These are phyloP conservation scores for Mesotaenium endlicherianum DNA, from an alignment of 139 green algal species.

Conservation along the genomic window DNA sequence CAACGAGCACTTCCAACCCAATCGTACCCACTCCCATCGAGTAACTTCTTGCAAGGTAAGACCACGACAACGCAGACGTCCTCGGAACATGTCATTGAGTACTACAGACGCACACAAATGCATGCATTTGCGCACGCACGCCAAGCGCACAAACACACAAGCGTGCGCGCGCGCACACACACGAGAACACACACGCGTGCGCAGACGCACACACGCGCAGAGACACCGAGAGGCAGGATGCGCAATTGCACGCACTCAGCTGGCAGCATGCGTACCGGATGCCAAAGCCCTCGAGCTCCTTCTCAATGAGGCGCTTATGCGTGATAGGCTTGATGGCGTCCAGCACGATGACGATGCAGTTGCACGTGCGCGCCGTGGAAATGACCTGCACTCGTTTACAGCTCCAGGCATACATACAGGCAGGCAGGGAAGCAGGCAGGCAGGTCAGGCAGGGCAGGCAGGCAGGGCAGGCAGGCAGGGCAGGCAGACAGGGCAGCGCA, in stretches of 20 bases:
- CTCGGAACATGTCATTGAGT: too few relatives aligned
- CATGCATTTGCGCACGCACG: too few relatives aligned
- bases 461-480: background rate
- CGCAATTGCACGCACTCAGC: too few relatives aligned
- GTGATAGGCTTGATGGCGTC: conserved; percentile 97
- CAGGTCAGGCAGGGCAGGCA: background rate
- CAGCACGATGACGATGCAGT: conserved; percentile 97
- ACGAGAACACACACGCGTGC: conserved; percentile 52
- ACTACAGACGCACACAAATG: too few relatives aligned
- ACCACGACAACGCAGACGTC: too few relatives aligned
- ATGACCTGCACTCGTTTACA: conserved; percentile 91
- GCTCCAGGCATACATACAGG: background rate
- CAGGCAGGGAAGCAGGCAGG: background rate
- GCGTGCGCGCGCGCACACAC: conserved; percentile 61
- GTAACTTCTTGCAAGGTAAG: too few relatives aligned
- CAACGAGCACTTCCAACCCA: too few relatives aligned
- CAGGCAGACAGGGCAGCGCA: too few relatives aligned
- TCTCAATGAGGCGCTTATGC: conserved; percentile 91
- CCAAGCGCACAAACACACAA: too few relatives aligned
- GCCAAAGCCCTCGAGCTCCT: conserved; percentile 79
- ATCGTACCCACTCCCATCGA: too few relatives aligned
- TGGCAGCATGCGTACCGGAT: conserved; percentile 35
- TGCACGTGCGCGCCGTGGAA: conserved; percentile 91
- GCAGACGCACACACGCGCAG: too few relatives aligned
- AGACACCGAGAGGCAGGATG: too few relatives aligned